phyloP scores from a whole-genome alignment of 345 rosid species.

The Brassica juncea region DNA sequence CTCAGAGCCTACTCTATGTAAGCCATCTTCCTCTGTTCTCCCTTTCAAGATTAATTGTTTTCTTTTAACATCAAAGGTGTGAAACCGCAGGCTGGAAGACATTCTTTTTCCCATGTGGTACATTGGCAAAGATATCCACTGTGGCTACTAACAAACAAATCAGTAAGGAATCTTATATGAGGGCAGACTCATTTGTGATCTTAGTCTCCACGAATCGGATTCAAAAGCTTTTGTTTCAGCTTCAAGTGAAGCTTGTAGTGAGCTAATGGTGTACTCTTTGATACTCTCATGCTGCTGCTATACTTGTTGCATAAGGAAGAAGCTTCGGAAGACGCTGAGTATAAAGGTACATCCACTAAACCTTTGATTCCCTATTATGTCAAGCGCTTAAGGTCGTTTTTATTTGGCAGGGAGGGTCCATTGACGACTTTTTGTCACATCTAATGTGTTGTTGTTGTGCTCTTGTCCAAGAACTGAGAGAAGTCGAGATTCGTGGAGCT shows the following conservation, averaged over 20 bases:
- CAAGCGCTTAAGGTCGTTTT: neutral
- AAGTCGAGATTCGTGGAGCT: slow-evolving; percentile 75
- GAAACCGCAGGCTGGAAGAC: slow-evolving; percentile 66
- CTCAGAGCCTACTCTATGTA: slow-evolving; percentile 83
- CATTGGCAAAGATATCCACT: slow-evolving; percentile 75
- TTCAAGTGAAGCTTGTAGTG: slow-evolving; percentile 78
- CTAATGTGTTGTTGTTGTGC: slow-evolving; percentile 97
- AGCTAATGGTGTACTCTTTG: slow-evolving; percentile 83
- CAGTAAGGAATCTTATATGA: slow-evolving; percentile 51
- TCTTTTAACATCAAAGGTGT: neutral
- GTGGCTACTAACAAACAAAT: slow-evolving; percentile 66
- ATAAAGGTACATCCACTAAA: slow-evolving; percentile 53
- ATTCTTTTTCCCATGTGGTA: slow-evolving; percentile 77
- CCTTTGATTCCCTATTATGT: no score
- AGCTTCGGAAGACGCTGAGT: slow-evolving; percentile 71
- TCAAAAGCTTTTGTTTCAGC: slow-evolving; percentile 48
- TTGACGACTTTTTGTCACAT: slow-evolving; percentile 93
- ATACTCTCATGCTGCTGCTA: slow-evolving; percentile 94
- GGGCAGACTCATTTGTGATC: neutral
- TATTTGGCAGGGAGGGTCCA: slow-evolving; percentile 71
- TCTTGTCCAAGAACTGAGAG: slow-evolving; percentile 94
- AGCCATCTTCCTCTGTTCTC: slow-evolving; percentile 7
- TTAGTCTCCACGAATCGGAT: neutral
- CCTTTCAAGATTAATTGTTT: neutral
- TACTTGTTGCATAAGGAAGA: slow-evolving; percentile 81